Base-by-base conservation (phyloP, 768 basidiomycete genomes). In the Fistulinella prunicolor region DNA sequence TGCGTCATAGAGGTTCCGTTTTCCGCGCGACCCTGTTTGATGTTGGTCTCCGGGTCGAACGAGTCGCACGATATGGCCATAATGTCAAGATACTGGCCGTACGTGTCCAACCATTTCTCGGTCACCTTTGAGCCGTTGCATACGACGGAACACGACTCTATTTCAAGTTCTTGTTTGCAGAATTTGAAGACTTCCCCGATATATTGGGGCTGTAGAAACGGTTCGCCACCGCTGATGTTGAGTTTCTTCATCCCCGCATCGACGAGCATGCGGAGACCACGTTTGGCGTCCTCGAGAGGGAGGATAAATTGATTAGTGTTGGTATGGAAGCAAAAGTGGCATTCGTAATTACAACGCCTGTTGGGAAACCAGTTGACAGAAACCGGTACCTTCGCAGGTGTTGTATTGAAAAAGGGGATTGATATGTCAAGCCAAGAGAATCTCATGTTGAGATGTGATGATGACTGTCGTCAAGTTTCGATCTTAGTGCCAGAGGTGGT, bases 41-140 rank as follows among this genome's bases (percentile, higher is more conserved):
- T 17, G 42, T 73, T 73, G 8, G 66, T 66, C 30, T 72, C 71
- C 0, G 35, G 14, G 39, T 70, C 67, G 32, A 74, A 73, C 12
- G 65, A 65, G 34, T 74, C 72, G 34, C 73, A 74, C 1, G 72
- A 73, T 3, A 74, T 70, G 0, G 72, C 72, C 63, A 73, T 73
- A 24, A 73, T 59, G 24, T 73, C 72, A 22, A 73, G 50, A 46
- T 69, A 73, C 53, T 60, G 37, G 1, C 73, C 70, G 24, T 72
- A 74, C 5, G 55, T 59, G 35, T 70, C 68, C 17, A 74, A 29
- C 72, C 73, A 74, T 46, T 60, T 67, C 38, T 72, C 67, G 0
- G 71, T 73, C 21, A 74, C 73, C 56, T 70, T 73, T 10, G 70
- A 73, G 0, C 69, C 70, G 38, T 69, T 69, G 56, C 45, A 66